phyloP scores from a whole-genome alignment of 2,329 filamentous ascomycete species.

The Geosmithia putterillii region DNA sequence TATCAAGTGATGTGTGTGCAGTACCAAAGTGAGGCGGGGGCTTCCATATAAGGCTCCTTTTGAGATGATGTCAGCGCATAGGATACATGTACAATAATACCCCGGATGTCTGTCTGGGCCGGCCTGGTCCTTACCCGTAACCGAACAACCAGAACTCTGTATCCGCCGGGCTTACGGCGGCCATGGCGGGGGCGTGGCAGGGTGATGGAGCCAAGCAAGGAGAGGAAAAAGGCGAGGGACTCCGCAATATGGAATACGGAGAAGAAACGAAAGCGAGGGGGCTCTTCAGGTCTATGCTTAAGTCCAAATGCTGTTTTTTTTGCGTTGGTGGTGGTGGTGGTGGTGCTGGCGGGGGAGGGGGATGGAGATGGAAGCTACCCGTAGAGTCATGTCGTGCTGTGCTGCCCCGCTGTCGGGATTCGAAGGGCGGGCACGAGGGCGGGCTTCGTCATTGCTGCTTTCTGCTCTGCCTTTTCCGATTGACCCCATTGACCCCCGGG shows the following conservation, averaged over 20 bases:
- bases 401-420: background rate
- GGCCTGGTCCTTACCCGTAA: constrained; percentile 74
- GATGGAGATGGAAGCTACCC: background rate
- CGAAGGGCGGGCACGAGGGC: background rate
- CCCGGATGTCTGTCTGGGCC: too few relatives aligned
- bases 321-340: background rate
- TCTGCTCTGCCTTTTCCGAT: too few relatives aligned
- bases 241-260: background rate
- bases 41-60: constrained; percentile 89
- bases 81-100: background rate
- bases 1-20: too few relatives aligned
- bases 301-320: too few relatives aligned
- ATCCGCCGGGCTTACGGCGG: background rate
- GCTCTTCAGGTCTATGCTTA: background rate
- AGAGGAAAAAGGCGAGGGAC: background rate
- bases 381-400: background rate
- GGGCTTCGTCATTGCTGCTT: background rate
- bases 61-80: background rate
- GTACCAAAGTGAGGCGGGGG: constrained; percentile 93
- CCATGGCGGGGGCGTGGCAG: background rate
- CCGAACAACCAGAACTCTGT: constrained; percentile 91
- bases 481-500: too few relatives aligned
- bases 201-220: background rate
- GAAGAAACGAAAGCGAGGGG: too few relatives aligned
- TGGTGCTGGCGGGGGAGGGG: too few relatives aligned